Evolutionary conservation across 164 flowering plant species (phyloP).

Genomic region (Magnolia sinica): DNA sequence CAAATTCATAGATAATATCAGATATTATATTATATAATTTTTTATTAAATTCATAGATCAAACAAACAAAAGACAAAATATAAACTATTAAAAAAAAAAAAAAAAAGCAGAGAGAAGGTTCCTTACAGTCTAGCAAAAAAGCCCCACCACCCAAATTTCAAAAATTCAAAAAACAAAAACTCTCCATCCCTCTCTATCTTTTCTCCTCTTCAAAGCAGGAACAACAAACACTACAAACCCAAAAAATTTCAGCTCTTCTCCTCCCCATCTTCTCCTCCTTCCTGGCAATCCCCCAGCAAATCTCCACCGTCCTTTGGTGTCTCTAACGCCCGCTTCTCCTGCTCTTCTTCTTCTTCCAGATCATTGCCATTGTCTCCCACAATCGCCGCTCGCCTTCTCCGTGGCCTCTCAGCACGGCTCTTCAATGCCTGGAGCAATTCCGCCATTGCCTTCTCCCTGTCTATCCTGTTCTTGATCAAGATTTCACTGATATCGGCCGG

Average conservation of each 20-base stretch:
- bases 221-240: background rate
- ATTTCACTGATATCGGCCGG: constrained; percentile 89
- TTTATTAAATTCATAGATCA: background rate
- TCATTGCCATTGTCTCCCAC: constrained; percentile 26
- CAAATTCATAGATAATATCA: background rate
- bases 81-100: background rate
- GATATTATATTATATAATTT: background rate
- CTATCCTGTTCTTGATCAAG: constrained; percentile 64
- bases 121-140: background rate
- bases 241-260: background rate
- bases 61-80: background rate
- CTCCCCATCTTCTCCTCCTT: background rate
- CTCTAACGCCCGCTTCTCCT: constrained; percentile 78
- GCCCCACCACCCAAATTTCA: background rate
- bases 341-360: constrained; percentile 33
- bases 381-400: constrained; percentile 2
- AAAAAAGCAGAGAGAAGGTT: background rate
- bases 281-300: background rate
- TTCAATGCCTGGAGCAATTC: constrained; percentile 53
- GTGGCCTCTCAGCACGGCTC: constrained; percentile 30
- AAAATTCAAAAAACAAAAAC: constrained; percentile 1
- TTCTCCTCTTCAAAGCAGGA: background rate
- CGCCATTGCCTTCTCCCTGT: constrained; percentile 43
- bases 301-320: constrained; percentile 29
- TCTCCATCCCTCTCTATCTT: background rate